These are phyloP conservation scores for Lodderomyces elongisporus DNA, from an alignment of 1,139 yeast species.

Conservation along the genomic window DNA sequence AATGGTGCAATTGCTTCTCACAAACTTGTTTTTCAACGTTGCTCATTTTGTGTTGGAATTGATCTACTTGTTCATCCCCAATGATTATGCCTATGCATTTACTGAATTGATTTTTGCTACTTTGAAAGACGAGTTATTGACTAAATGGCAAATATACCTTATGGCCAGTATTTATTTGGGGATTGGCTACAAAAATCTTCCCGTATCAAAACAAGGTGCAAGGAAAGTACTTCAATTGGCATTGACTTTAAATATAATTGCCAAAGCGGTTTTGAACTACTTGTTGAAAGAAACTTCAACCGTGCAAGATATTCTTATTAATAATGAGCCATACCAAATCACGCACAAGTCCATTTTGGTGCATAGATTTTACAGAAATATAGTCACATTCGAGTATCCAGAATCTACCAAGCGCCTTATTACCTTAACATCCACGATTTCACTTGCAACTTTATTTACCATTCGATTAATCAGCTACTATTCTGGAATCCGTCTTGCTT, in stretches of 20 bases:
- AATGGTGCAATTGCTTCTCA: conserved; percentile 6
- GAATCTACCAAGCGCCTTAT: conserved; percentile 1
- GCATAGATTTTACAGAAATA: conserved; percentile 6
- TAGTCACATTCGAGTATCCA: conserved; percentile 2
- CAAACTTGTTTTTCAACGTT: conserved; percentile 4
- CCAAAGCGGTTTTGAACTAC: conserved; percentile 4
- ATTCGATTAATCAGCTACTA: conserved; percentile 6
- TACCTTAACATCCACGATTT: conserved; percentile 1
- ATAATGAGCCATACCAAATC: conserved; percentile 7
- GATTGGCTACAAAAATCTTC: conserved; percentile 7
- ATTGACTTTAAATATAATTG: conserved; percentile 5
- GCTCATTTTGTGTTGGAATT: conserved; percentile 7
- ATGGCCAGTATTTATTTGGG: conserved; percentile 10
- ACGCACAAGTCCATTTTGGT: conserved; percentile 12
- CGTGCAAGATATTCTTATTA: conserved; percentile 5
- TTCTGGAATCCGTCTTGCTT: conserved; percentile 7
- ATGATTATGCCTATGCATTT: conserved; percentile 6
- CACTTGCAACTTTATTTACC: conserved; percentile 4
- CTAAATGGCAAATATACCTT: conserved; percentile 9
- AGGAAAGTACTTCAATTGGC: conserved; percentile 4
- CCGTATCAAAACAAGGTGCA: neutral
- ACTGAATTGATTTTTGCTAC: conserved; percentile 6
- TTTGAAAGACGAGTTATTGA: conserved; percentile 7
- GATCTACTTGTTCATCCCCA: conserved; percentile 7
- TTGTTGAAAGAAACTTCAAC: conserved; percentile 2